Evolutionary conservation across 768 basidiomycete species (phyloP), one percentile per base, ranked within the genome.

Genomic region (Lyophyllum atratum): DNA sequence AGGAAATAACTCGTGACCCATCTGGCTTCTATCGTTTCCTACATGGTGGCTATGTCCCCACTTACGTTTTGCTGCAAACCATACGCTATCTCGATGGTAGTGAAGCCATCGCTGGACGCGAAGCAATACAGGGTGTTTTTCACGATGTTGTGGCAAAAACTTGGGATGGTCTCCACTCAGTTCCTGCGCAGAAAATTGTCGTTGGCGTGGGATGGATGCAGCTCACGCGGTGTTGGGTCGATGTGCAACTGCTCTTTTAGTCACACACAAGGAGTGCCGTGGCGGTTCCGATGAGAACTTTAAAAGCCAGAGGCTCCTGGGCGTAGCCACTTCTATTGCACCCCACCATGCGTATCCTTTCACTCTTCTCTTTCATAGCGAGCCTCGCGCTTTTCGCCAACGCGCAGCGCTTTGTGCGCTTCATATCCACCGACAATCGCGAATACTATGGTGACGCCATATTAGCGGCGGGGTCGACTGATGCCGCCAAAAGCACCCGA

Each of bases 371-470:
- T 2, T 28, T 66, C 33, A 44, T 68, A 1, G 44, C 61, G 29
- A 55, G 58, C 21, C 49, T 66, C 19, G 49, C 56, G n/a, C 49
- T 74, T 4, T 21, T 63, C 14, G 65, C 62, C 15, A 64, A 60
- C 44, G 72, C 72, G 25, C 69, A 74, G 59, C 72, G 72, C 39
- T 70, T 76, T 50, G 73, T 76, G 56, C 72, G 74, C n/a, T 76
- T 76, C 67, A 68, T 74, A 34, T 69, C 74, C 14, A 71, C 69
- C 12, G 73, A 76, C 54, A 67, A 68, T 48, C 66, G 71, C 43
- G 67, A 67, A 58, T 76, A 76, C 56, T 72, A 69, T 43, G 74
- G 74, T n/a, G 74, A 76, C 55, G 74, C 72, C 15, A 73, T 76
- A 31, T 64, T 76, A 17, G 69, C 71, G 0, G n/a, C 63, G 9